These are phyloP conservation scores for Monosporascus cannonballus DNA, from an alignment of 2,329 filamentous ascomycete genomes.

Conservation along the genomic window DNA sequence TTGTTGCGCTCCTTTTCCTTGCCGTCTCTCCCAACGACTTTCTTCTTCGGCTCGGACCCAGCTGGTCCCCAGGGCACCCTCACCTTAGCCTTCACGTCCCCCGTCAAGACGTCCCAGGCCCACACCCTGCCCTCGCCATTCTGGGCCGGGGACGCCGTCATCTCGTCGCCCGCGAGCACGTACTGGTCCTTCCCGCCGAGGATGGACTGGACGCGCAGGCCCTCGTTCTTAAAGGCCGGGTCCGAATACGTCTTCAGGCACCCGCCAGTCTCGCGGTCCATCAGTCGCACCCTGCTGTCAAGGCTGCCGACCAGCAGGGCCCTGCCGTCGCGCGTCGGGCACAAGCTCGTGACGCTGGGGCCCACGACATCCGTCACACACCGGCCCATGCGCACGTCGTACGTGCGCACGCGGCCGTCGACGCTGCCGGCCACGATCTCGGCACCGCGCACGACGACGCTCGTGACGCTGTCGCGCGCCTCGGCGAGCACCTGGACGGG, in stretches of 20 bases:
- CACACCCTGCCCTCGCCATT: conserved; percentile 55
- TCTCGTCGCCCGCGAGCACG: conserved; percentile 77
- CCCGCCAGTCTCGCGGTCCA: conserved; percentile 71
- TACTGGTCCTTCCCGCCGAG: conserved; percentile 72
- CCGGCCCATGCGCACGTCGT: conserved; percentile 75
- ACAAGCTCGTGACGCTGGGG: conserved; percentile 68
- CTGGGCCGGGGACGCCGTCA: conserved; percentile 27
- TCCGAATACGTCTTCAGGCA: conserved; percentile 67
- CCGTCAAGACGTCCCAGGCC: conserved; percentile 81
- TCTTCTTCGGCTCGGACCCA: conserved; percentile 43
- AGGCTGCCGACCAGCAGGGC: conserved; percentile 69
- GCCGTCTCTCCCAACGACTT: conserved; percentile 51
- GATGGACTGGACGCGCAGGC: conserved; percentile 67
- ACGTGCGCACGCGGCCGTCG: conserved; percentile 74
- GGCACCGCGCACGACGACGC: conserved; percentile 39
- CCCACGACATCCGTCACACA: conserved; percentile 66
- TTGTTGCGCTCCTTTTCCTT: conserved; percentile 54
- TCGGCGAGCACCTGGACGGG: conserved; percentile 69
- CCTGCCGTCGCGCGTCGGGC: conserved; percentile 64
- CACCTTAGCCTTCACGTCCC: conserved; percentile 59
- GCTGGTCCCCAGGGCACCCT: conserved; percentile 49
- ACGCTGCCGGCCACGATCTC: conserved; percentile 73
- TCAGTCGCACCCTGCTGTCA: conserved; percentile 70
- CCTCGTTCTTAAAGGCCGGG: conserved; percentile 54
- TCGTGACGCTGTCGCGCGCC: conserved; percentile 62